Conservation (phyloP, 306 rosid species). For the Citrullus amarus region DNA sequence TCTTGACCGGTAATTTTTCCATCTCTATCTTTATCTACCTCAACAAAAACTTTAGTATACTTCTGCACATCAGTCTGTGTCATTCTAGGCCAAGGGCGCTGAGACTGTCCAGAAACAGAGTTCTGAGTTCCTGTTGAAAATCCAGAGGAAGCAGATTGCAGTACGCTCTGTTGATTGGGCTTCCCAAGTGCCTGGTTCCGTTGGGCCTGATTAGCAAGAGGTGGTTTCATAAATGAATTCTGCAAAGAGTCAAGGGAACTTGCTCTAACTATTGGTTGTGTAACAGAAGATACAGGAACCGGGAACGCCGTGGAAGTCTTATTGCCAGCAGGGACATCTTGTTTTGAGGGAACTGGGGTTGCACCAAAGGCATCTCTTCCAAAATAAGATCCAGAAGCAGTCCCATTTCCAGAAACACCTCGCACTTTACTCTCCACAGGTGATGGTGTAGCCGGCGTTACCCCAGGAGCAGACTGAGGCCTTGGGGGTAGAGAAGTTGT, state of each 20-base stretch:
- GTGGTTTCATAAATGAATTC: conserved; percentile 35
- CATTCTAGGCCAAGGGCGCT: conserved; percentile 81
- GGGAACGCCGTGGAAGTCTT: conserved; percentile 30
- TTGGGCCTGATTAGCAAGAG: conserved; percentile 40
- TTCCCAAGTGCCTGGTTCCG: conserved; percentile 32
- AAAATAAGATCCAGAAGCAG: conserved; percentile 47
- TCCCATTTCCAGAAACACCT: conserved; percentile 48
- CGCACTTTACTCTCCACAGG: conserved; percentile 32
- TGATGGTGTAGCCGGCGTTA: conserved; percentile 30
- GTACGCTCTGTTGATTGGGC: conserved; percentile 34
- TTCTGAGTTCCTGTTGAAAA: conserved; percentile 31
- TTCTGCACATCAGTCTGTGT: conserved; percentile 69
- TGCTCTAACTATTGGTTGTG: conserved; percentile 38
- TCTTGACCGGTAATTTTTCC: conserved; percentile 94
- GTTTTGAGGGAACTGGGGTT: conserved; percentile 39
- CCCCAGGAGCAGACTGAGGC: conserved; percentile 35
- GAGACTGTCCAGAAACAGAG: conserved; percentile 53
- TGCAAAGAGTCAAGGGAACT: conserved; percentile 30
- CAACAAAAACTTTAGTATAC: conserved; percentile 76
- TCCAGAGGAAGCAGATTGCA: conserved; percentile 39
- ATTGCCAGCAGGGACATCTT: conserved; percentile 35
- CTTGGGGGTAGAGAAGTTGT: conserved; percentile 35
- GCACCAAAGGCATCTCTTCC: conserved; percentile 72
- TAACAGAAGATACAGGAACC: conserved; percentile 40
- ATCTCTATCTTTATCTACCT: conserved; percentile 91